phyloP scores from a whole-genome alignment of 1,284 basidiomycete species.

The Violaceomyces palustris region DNA sequence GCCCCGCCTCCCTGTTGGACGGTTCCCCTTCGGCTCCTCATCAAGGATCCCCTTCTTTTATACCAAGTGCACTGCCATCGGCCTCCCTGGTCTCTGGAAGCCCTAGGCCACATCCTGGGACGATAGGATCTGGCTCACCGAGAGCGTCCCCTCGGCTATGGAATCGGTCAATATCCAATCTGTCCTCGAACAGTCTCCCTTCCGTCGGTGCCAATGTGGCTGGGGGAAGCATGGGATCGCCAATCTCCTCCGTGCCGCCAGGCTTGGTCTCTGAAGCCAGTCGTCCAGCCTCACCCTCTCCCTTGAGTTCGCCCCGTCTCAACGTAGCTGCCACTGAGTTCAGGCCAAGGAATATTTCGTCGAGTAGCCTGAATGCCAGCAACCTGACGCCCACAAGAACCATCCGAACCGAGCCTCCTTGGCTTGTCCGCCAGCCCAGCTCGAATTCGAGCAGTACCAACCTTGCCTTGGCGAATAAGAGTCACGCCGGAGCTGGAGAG shows the following conservation, averaged over 20 bases:
- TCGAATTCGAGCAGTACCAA: constrained; percentile 29
- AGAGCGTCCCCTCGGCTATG: constrained; percentile 35
- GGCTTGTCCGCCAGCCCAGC: constrained; percentile 18
- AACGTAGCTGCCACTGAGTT: constrained; percentile 45
- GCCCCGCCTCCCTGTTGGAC: too few species aligned
- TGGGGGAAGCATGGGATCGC: constrained; percentile 12
- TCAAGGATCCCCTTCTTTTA: too few species aligned
- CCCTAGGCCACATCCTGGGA: constrained; percentile 26
- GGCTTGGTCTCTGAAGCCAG: constrained; percentile 12
- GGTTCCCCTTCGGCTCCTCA: too few species aligned
- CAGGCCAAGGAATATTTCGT: constrained; percentile 26
- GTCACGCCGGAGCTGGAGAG: constrained; percentile 47
- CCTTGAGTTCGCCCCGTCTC: constrained; percentile 41
- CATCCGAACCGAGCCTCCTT: too few species aligned
- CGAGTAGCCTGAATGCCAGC: constrained; percentile 5
- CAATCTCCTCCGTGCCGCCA: constrained; percentile 24
- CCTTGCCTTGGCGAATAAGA: constrained; percentile 33
- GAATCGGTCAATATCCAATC: constrained; percentile 25
- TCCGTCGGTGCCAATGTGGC: constrained; percentile 5
- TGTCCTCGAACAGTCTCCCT: constrained; percentile 20
- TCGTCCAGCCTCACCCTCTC: constrained; percentile 35
- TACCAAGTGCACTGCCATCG: not conserved
- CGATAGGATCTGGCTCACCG: constrained; percentile 36
- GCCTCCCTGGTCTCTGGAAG: constrained; percentile 9
- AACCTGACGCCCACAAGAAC: constrained; percentile 15